Base-by-base conservation (phyloP, 2,329 filamentous ascomycete genomes). In the Colletotrichum siamense region DNA sequence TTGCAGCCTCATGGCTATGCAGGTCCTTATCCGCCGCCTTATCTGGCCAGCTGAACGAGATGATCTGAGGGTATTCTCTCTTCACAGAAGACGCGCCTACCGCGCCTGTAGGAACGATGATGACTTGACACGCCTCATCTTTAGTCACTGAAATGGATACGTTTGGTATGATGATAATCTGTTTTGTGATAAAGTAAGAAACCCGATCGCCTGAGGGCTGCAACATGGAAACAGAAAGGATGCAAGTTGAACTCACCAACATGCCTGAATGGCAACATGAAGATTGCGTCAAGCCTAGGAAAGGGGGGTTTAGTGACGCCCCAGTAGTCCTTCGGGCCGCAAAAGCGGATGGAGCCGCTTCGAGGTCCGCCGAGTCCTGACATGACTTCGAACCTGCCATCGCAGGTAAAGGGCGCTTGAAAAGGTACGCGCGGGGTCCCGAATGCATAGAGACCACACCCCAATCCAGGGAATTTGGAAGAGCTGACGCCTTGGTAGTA, bases 1-100 rank as follows among this genome's bases (percentile, higher is more conserved):
- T 2, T 16, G 68, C 36, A 3, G 26, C 18, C 22, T 49, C 59
- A 0, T 62, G 34, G 1, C 52, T 28, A 5, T 16, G 18, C 26
- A 73, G 34, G 0, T 49, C 36, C 12, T 24, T 5, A 16, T 73
- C 55, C 6, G 8, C 71, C 3, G 6, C 2, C 34, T 52, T 63
- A 16, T 62, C 71, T 26, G 55, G 64, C 71, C 71, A 73, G 64
- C 26, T 62, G 65, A 63, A 69, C 1, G 71, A 73, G 2, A 63
- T 36, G 34, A 63, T 69, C 30, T 73, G 71, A 12, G 71, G 71
- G 26, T 69, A 73, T 16, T 73, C 61, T 10, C 65, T 36, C 18
- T 55, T 69, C 16, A 69, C 32, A 1, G 71, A 24, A 26, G 71
- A 69, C 10, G 71, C 57, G 22, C 71, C 55, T 16, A 39, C 62